Percentiles rank a stretch among this genome's conserved stretches.
phyloP scores from a whole-genome alignment of 345 rosid species.

The Salix exigua region DNA sequence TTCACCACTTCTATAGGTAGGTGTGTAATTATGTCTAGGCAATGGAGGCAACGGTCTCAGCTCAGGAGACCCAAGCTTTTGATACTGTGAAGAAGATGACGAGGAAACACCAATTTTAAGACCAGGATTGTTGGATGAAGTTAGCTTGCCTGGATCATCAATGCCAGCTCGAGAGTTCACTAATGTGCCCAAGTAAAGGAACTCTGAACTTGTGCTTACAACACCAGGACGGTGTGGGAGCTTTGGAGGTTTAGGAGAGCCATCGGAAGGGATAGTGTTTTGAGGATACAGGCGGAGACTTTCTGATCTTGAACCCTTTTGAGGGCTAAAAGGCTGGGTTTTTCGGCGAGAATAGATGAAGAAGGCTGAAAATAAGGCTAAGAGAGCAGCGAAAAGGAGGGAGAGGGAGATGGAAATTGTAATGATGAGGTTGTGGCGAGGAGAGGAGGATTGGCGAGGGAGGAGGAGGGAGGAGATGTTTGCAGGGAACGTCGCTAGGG shows the following conservation, averaged over 20 bases:
- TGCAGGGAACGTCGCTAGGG: conserved; percentile 76
- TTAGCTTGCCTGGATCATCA: conserved; percentile 29
- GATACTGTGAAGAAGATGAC: conserved; percentile 34
- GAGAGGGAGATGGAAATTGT: conserved; percentile 52
- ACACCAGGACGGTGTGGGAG: conserved; percentile 24
- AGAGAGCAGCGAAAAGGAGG: conserved; percentile 47
- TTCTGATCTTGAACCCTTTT: conserved; percentile 46
- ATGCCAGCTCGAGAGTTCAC: conserved; percentile 40
- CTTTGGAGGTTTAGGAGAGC: conserved; percentile 31
- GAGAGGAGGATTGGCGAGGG: conserved; percentile 38
- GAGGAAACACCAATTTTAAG: conserved; percentile 45
- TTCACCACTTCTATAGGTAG: conserved; percentile 39
- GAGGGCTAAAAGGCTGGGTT: conserved; percentile 20
- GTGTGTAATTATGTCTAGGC: conserved; percentile 49
- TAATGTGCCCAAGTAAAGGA: conserved; percentile 79
- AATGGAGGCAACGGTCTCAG: conserved; percentile 86
- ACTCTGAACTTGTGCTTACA: conserved; percentile 59
- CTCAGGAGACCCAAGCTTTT: conserved; percentile 82
- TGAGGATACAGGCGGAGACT: conserved; percentile 68
- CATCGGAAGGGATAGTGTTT: conserved; percentile 57
- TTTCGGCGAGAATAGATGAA: conserved; percentile 40
- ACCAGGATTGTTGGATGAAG: conserved; percentile 29
- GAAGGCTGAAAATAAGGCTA: conserved; percentile 39
- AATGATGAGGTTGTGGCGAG: conserved; percentile 21
- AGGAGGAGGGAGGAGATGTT: conserved; percentile 76